These are phyloP conservation scores for Verticillium albo-atrum DNA, from an alignment of 2,329 filamentous ascomycete genomes.

Conservation along the genomic window DNA sequence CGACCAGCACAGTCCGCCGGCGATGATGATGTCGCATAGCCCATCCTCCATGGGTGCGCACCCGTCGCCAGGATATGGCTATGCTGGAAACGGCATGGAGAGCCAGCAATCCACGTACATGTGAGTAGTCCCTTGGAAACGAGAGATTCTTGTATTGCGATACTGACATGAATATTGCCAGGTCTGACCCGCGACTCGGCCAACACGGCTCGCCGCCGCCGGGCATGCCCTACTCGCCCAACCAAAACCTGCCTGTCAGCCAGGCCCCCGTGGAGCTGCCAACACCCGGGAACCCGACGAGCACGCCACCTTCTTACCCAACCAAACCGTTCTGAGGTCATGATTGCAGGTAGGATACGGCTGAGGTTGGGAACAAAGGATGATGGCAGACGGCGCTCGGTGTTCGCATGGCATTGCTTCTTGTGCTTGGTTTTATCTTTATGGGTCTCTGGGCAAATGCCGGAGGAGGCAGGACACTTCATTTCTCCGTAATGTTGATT, in stretches of 20 bases:
- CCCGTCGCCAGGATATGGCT: background rate
- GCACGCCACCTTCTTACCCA: background rate
- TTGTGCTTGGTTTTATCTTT: background rate
- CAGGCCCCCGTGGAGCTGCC: background rate
- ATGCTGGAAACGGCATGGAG: background rate
- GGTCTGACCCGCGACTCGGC: background rate
- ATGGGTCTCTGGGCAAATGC: background rate
- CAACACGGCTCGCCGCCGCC: background rate
- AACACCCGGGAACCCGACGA: background rate
- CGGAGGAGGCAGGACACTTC: background rate
- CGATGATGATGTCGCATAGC: background rate
- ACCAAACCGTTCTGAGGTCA: background rate
- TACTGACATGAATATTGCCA: background rate
- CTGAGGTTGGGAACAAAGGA: background rate
- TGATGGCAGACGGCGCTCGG: background rate
- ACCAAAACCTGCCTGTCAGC: background rate
- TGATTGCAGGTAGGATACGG: no score
- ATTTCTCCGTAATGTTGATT: background rate
- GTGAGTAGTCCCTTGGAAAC: background rate
- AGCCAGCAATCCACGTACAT: background rate
- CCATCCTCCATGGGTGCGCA: background rate
- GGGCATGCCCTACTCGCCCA: background rate
- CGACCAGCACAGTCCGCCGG: background rate
- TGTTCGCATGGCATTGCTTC: background rate
- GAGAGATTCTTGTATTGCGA: background rate